phyloP scores from a whole-genome alignment of 768 basidiomycete genomes.

The Antrodiella citrinella region DNA sequence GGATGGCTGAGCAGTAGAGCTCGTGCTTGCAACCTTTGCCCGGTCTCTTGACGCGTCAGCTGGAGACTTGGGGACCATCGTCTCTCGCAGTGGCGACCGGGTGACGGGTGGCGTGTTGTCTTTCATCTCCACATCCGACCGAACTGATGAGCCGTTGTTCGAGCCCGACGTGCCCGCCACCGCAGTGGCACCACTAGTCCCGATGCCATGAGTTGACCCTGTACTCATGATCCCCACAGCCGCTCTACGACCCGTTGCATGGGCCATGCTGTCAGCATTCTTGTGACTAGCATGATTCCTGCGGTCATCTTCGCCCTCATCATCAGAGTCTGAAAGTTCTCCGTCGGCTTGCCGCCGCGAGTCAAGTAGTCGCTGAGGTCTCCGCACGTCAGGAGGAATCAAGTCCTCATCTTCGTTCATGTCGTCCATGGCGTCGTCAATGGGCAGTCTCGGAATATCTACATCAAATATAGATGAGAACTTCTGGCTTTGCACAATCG shows the following conservation, averaged over 20 bases:
- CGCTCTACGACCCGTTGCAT: constrained; percentile 33
- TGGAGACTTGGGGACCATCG: constrained; percentile 11
- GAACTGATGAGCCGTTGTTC: constrained; percentile 8
- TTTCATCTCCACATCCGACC: constrained; percentile 27
- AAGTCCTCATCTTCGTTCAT: constrained; percentile 78
- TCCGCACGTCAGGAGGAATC: constrained; percentile 66
- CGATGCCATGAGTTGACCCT: constrained; percentile 61
- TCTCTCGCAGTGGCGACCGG: constrained; percentile 1
- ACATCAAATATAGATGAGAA: too few relatives aligned
- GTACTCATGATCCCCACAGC: constrained; percentile 67
- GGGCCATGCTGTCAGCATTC: constrained; percentile 38
- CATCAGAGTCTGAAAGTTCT: constrained; percentile 94
- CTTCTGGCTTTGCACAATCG: background rate
- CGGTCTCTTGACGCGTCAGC: constrained; percentile 8
- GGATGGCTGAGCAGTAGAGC: background rate
- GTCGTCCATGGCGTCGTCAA: constrained; percentile 81
- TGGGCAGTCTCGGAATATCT: constrained; percentile 82
- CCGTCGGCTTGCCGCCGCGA: constrained; percentile 75
- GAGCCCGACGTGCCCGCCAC: constrained; percentile 17
- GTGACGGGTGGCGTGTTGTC: constrained; percentile 12
- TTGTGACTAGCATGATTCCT: constrained; percentile 57
- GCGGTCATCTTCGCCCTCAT: constrained; percentile 88
- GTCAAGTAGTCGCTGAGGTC: constrained; percentile 73
- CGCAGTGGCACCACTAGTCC: constrained; percentile 56
- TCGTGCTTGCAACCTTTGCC: constrained; percentile 3